phyloP scores from a whole-genome alignment of 1,284 basidiomycete genomes.

The Rhodotorula sp. region DNA sequence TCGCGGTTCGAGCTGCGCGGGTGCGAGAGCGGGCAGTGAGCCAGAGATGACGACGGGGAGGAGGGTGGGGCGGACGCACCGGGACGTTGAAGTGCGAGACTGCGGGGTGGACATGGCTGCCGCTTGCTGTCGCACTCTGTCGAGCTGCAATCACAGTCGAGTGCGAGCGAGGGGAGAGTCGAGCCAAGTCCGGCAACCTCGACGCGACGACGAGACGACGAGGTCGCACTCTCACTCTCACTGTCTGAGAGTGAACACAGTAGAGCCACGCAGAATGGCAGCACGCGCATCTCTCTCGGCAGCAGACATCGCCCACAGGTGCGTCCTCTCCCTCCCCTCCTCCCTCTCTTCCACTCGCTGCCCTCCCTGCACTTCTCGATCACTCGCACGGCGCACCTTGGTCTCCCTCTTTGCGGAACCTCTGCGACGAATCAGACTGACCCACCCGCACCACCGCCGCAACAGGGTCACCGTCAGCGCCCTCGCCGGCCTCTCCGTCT shows the following conservation, averaged over 20 bases:
- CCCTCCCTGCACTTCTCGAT: not conserved
- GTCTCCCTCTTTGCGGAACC: not conserved
- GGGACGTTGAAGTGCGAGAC: constrained; percentile 11
- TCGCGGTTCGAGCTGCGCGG: constrained; percentile 24
- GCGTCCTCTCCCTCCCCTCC: not conserved
- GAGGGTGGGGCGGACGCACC: constrained; percentile 5
- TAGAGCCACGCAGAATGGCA: not conserved
- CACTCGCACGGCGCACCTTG: not conserved
- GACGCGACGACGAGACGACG: not conserved
- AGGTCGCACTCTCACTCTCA: not conserved
- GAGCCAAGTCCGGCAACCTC: not conserved
- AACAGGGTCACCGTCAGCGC: constrained; percentile 30
- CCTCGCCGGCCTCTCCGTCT: constrained; percentile 31
- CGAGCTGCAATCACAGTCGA: no score
- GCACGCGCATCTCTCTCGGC: not conserved
- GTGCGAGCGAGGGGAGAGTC: not conserved
- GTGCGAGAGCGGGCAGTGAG: not conserved
- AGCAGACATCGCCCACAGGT: constrained; percentile 20
- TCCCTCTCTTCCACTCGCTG: not conserved
- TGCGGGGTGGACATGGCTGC: not conserved
- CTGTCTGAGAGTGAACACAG: no score
- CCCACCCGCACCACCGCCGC: not conserved
- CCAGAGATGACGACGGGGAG: no score
- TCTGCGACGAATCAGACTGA: not conserved
- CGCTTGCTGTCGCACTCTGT: not conserved